Evolutionary conservation across 148 eudicot species (phyloP).

Genomic region (Silene conica): DNA sequence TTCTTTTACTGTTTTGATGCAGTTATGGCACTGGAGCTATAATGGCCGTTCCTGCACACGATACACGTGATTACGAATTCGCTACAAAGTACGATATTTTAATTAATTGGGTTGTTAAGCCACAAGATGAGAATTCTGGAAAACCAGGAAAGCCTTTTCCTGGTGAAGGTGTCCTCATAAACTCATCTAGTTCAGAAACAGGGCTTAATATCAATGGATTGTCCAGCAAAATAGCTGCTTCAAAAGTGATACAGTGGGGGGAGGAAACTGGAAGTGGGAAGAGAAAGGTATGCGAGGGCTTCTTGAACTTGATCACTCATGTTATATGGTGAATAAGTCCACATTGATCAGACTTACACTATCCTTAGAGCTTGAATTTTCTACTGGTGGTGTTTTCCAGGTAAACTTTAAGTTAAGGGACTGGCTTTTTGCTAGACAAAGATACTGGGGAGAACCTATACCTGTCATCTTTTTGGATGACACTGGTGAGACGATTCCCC

Average conservation of each 20-base stretch:
- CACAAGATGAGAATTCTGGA: constrained; percentile 44
- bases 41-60: constrained; percentile 99
- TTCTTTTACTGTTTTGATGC: constrained; percentile 19
- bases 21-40: constrained; percentile 99
- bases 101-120: constrained; percentile 58
- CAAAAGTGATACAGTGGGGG: constrained; percentile 73
- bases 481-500: constrained; percentile 54
- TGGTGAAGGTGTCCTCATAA: constrained; percentile 59
- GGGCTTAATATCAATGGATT: constrained; percentile 88
- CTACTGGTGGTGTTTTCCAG: constrained; percentile 28
- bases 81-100: constrained; percentile 73
- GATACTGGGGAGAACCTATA: constrained; percentile 99
- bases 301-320: constrained; percentile 4
- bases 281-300: constrained; percentile 52
- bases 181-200: constrained; percentile 62
- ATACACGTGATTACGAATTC: constrained; percentile 85
- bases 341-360: not conserved
- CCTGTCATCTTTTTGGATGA: constrained; percentile 75
- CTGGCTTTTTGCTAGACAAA: constrained; percentile 98
- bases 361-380: not conserved
- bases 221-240: constrained; percentile 64
- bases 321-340: not conserved
- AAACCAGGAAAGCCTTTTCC: constrained; percentile 44
- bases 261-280: constrained; percentile 76
- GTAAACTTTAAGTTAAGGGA: constrained; percentile 92